Evolutionary conservation across 139 green algal species (phyloP).

Genomic region (Limnomonas spitsbergensis): DNA sequence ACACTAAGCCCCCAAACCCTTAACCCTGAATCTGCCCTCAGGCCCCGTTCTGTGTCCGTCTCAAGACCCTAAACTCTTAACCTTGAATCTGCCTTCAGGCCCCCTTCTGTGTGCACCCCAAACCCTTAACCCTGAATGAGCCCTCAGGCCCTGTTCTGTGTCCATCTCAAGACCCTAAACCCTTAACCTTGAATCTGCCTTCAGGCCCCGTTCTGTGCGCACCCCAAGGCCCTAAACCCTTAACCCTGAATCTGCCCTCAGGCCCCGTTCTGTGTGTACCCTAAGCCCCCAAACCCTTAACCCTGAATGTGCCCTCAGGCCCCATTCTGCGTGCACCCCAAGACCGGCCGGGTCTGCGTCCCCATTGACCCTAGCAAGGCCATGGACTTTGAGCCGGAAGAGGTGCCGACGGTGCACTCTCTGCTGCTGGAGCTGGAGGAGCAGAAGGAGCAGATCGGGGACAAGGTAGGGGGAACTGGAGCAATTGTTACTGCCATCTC

Average conservation of each 20-base stretch:
- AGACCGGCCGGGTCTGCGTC: slow-evolving; percentile 97
- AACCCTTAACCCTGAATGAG: too few relatives aligned
- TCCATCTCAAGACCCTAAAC: too few relatives aligned
- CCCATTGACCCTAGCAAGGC: slow-evolving; percentile 78
- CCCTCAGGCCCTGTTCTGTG: too few relatives aligned
- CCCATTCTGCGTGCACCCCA: slow-evolving; percentile 98
- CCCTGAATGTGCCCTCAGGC: slow-evolving; percentile 41
- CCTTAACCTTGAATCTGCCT: too few relatives aligned
- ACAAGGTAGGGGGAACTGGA: neutral
- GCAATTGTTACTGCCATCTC: neutral
- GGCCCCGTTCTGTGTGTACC: too few relatives aligned
- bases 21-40: too few relatives aligned
- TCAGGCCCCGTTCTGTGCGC: slow-evolving; percentile 90
- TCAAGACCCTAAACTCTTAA: too few relatives aligned
- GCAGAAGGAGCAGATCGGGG: neutral
- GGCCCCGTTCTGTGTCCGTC: too few relatives aligned
- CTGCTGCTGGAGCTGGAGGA: slow-evolving; percentile 32
- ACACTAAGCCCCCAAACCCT: too few relatives aligned
- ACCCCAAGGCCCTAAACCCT: too few relatives aligned
- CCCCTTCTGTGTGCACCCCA: slow-evolving; percentile 98
- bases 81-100: slow-evolving; percentile 41
- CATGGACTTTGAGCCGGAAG: slow-evolving; percentile 83
- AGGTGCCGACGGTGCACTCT: slow-evolving; percentile 69
- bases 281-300: too few relatives aligned
- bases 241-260: too few relatives aligned